phyloP scores from a whole-genome alignment of 345 rosid genomes.

The Psidium guajava region DNA sequence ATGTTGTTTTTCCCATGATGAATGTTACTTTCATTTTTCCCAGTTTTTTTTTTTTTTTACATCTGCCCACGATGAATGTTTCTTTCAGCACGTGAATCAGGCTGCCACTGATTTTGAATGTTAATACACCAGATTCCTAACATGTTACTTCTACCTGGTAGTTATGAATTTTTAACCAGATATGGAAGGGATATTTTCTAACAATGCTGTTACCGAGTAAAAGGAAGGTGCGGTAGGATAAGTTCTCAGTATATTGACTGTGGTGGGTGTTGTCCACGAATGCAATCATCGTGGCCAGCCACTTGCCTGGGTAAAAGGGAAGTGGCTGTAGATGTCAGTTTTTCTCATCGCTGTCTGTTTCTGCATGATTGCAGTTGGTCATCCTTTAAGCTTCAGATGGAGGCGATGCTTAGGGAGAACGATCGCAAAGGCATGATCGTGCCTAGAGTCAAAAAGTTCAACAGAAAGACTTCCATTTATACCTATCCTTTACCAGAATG shows the following conservation, averaged over 20 bases:
- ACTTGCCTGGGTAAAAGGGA: background rate
- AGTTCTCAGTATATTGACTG: background rate
- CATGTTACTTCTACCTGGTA: background rate
- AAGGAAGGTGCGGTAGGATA: background rate
- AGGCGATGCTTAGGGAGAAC: slow-evolving; percentile 58
- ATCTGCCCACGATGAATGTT: background rate
- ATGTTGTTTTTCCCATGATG: background rate
- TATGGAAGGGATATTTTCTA: background rate
- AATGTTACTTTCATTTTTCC: background rate
- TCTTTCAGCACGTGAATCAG: background rate
- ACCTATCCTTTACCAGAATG: slow-evolving; percentile 85
- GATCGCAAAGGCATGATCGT: slow-evolving; percentile 79
- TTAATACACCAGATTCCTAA: background rate
- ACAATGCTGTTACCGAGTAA: background rate
- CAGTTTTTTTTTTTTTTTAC: background rate
- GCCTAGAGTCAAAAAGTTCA: slow-evolving; percentile 69
- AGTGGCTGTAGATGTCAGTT: background rate
- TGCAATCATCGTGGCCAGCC: background rate
- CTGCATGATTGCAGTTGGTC: slow-evolving; percentile 55
- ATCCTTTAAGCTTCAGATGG: slow-evolving; percentile 59
- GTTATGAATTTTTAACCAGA: background rate
- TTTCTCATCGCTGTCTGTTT: background rate
- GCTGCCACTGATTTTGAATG: background rate
- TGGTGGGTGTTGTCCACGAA: background rate
- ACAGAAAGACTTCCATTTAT: slow-evolving; percentile 86